These are phyloP conservation scores for Rhodotorula paludigena DNA, from an alignment of 768 basidiomycete species.

Conservation along the genomic window DNA sequence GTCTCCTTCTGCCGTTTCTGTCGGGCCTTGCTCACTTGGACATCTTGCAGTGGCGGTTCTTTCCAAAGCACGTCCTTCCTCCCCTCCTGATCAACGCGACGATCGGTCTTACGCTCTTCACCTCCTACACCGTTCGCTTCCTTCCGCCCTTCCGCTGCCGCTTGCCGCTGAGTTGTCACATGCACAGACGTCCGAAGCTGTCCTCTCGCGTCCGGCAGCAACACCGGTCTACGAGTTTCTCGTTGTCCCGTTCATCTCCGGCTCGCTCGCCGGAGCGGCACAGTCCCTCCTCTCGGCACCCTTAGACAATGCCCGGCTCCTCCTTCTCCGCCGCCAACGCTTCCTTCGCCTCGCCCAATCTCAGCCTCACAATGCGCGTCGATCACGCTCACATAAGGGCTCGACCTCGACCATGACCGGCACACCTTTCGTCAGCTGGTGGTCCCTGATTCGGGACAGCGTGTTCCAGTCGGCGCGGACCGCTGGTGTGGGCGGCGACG, in stretches of 20 bases:
- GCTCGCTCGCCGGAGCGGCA: constrained; percentile 37
- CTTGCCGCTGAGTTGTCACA: not conserved
- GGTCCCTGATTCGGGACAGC: constrained; percentile 25
- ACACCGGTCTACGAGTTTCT: constrained; percentile 11
- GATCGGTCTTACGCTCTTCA: constrained; percentile 41
- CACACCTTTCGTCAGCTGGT: constrained; percentile 23
- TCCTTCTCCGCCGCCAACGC: constrained; percentile 35
- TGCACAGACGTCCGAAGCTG: constrained; percentile 6
- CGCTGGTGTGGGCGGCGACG: not conserved
- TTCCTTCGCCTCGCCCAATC: constrained; percentile 12
- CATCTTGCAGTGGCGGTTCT: constrained; percentile 29
- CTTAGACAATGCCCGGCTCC: constrained; percentile 41
- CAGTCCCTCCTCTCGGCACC: constrained; percentile 41
- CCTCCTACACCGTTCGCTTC: constrained; percentile 20
- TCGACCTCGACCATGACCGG: not conserved
- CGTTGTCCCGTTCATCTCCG: constrained; percentile 38
- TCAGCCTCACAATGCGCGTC: constrained; percentile 4
- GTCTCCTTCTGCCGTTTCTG: not conserved
- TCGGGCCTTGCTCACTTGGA: not conserved
- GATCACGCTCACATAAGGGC: not conserved
- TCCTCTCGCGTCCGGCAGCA: not conserved
- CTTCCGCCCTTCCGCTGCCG: not conserved
- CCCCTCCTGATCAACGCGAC: constrained; percentile 38
- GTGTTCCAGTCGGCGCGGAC: constrained; percentile 13
- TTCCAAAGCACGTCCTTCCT: constrained; percentile 31